A percentile compares a stretch with the other conserved stretches of the same genome.
These are phyloP conservation scores for Lenzites betulinus DNA, from an alignment of 768 basidiomycete species.

Conservation along the genomic window DNA sequence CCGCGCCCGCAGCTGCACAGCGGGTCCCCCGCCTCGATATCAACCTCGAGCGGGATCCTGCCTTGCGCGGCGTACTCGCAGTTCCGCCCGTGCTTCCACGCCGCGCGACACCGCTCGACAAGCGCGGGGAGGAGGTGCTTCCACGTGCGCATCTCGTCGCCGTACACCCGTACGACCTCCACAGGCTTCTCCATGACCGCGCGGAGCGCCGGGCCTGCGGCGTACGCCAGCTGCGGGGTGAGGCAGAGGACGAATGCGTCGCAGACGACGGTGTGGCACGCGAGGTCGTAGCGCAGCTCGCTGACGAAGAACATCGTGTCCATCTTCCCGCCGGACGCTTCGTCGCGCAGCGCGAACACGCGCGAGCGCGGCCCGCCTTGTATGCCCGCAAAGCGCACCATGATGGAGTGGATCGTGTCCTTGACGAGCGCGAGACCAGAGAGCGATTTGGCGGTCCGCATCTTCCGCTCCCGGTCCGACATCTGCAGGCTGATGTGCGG, in stretches of 20 bases:
- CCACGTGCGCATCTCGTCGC: conserved; percentile 47
- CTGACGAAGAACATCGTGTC: conserved; percentile 51
- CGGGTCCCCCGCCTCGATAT: conserved; percentile 28
- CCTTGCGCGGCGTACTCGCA: conserved; percentile 49
- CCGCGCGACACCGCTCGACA: conserved; percentile 53
- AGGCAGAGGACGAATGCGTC: conserved; percentile 51
- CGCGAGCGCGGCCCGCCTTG: conserved; percentile 21
- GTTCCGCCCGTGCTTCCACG: conserved; percentile 46
- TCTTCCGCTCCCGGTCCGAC: conserved; percentile 32
- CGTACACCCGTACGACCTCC: conserved; percentile 43
- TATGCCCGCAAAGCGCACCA: conserved; percentile 32
- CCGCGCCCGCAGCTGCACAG: conserved; percentile 58
- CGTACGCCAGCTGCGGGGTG: conserved; percentile 1
- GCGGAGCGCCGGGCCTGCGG: conserved; percentile 12
- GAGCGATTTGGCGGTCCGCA: conserved; percentile 20
- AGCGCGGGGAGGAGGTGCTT: conserved; percentile 50
- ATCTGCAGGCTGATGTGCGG: conserved; percentile 35
- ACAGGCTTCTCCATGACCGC: neutral
- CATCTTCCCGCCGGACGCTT: conserved; percentile 12
- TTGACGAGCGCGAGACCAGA: conserved; percentile 38
- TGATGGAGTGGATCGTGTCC: conserved; percentile 33
- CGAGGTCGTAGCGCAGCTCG: conserved; percentile 49
- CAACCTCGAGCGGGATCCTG: conserved; percentile 39
- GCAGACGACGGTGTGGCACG: conserved; percentile 50
- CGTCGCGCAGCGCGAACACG: conserved; percentile 27